Evolutionary conservation across 305 asterid species (phyloP), one percentile per base, ranked within the genome.

Genomic region (Plantago coronopus): DNA sequence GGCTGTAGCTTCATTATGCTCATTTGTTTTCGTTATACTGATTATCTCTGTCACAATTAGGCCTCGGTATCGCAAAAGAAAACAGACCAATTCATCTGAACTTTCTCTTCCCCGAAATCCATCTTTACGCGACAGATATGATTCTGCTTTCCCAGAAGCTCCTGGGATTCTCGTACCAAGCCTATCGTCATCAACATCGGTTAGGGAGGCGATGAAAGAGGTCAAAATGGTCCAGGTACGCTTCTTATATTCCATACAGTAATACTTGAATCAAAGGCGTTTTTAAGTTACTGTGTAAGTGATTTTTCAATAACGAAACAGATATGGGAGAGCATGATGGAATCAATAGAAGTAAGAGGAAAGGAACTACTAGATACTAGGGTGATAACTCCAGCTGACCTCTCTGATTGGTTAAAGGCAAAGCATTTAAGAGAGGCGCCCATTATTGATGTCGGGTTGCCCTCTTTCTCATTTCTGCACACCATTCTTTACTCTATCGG

Each of bases 171-270:
- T 85, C 21, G 83, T 83, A 61, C 95, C 95, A 9, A 78, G 70
- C 75, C 68, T 89, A 56, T 59, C 95, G 16, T 78, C 97, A 17
- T 85, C 97, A 18, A 83, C 94, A 71, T 85, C 97, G 0, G 99
- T 93, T 51, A 68, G 94, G 67, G 96, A 89, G 76, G 83, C 80
- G 16, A 81, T 93, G 18, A 87, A 87, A 59, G 99, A 93, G 80
- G 97, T 93, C 53, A 82, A 80, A 76, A 89, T 89, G 99, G 87
- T 89, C 57, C 97, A 83, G 99, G 99, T 89, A 71, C 59, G 72
- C n/a, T 27, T 40, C 47, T 45, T 7, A 16, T 8, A 22, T 55
- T 53, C 59, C 13, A 21, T 47, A 38, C 44, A 11, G 44, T 38
- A 38, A 38, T 11, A 38, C 14, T 2, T 37, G 9, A 44, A 20